phyloP scores from a whole-genome alignment of 2,329 filamentous ascomycete species.

The Xylariaceae sp. region DNA sequence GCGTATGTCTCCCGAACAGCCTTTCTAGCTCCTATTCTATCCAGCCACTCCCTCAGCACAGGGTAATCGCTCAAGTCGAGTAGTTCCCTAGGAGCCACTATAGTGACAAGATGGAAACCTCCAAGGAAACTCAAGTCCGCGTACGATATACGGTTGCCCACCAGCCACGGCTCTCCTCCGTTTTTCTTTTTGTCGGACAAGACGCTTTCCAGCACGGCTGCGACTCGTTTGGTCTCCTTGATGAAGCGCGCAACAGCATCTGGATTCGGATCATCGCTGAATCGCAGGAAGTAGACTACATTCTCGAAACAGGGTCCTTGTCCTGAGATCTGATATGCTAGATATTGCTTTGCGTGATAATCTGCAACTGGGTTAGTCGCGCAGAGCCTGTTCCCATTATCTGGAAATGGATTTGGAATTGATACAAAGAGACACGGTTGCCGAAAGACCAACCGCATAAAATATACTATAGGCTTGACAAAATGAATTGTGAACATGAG shows the following conservation, averaged over 20 bases:
- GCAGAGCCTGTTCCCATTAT: too few species aligned
- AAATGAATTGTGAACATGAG: too few species aligned
- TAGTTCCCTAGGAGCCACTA: not conserved
- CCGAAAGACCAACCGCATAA: too few species aligned
- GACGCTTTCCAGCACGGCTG: slow-evolving; percentile 38
- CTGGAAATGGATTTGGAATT: too few species aligned
- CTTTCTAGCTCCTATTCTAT: slow-evolving; percentile 1
- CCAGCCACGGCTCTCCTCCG: slow-evolving; percentile 6
- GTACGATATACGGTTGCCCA: slow-evolving; percentile 10
- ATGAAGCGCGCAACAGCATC: slow-evolving; percentile 40
- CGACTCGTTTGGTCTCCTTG: slow-evolving; percentile 39
- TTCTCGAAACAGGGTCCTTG: slow-evolving; percentile 48
- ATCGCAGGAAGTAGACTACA: slow-evolving; percentile 36
- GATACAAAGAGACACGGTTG: too few species aligned
- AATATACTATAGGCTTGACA: too few species aligned
- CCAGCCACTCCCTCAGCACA: slow-evolving; percentile 1
- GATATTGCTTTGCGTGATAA: slow-evolving; percentile 38
- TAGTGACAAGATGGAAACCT: not conserved
- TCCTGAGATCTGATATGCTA: slow-evolving; percentile 41
- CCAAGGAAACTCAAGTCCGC: slow-evolving; percentile 12
- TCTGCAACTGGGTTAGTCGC: too few species aligned
- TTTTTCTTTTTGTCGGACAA: slow-evolving; percentile 25
- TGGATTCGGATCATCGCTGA: slow-evolving; percentile 38
- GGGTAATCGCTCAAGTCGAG: not conserved
- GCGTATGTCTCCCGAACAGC: not conserved